Base-by-base conservation (phyloP, 2,329 filamentous ascomycete species). In the Microdochium nivale region DNA sequence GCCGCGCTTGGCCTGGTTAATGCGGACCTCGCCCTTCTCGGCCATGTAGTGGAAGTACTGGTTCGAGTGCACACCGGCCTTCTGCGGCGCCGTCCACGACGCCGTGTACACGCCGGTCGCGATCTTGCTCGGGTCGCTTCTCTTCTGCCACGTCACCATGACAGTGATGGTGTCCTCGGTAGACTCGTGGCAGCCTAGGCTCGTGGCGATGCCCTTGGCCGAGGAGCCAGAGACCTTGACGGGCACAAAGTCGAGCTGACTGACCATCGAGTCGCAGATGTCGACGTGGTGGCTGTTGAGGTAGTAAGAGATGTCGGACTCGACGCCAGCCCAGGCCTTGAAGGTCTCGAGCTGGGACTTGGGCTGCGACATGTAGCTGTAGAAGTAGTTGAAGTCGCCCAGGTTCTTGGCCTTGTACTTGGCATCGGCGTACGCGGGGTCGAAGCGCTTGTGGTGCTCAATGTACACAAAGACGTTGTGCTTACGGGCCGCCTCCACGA, bases 301-400 rank as follows among this genome's bases (percentile, higher is more conserved):
- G 71, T 96, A 96, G 76, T 96, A 96, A 10, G 86, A 91, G 62
- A 96, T 96, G 68, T 96, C 92, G 27, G 86, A 91, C 60, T 96
- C 90, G 62, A 86, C 83, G 56, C 91, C 91, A 0, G 91, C 91
- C 90, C 90, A 96, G 2, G 90, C 87, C 70, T 90, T 91, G 83
- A 96, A 96, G 0, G 90, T 96, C 76, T 95, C 88, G 48, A 96
- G 80, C 72, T 95, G 90, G 49, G 79, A 89, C 73, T 95, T 95
- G 54, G 86, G 88, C 76, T 96, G 90, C 49, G 84, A 89, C 90
- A 96, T 95, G 80, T 96, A 96, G 61, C 82, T 87, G 79, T 96
- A 96, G 68, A 95, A 96, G 78, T 96, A 96, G 77, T 95, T 96
- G 82, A 96, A 96, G 71, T 96, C 90, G 57, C 91, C 91, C 8